These are phyloP conservation scores for Teunomyces lycoperdinae DNA, from an alignment of 805 yeast genomes.

Conservation along the genomic window DNA sequence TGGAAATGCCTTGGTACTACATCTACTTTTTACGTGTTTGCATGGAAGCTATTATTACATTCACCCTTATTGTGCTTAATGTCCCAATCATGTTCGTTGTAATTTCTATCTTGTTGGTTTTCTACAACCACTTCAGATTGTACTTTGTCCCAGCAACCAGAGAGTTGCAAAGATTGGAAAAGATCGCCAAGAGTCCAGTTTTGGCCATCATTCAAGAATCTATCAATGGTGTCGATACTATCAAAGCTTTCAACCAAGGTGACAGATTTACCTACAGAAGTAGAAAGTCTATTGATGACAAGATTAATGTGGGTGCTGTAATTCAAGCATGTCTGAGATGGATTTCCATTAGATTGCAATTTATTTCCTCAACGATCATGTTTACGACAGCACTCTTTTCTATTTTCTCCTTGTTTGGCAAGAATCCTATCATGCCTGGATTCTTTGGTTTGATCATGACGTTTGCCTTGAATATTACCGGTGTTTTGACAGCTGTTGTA, in stretches of 20 bases:
- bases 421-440: constrained; percentile 51
- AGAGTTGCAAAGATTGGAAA: constrained; percentile 72
- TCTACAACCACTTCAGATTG: constrained; percentile 68
- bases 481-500: constrained; percentile 53
- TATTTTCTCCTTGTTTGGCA: constrained; percentile 34
- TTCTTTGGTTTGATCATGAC: constrained; percentile 64
- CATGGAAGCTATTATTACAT: constrained; percentile 47
- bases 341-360: constrained; percentile 60
- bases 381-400: constrained; percentile 51
- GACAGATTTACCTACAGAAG: constrained; percentile 60
- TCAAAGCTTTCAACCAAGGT: constrained; percentile 71
- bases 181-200: constrained; percentile 70
- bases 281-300: constrained; percentile 48
- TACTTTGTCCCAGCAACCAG: constrained; percentile 70
- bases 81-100: constrained; percentile 55
- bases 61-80: constrained; percentile 49
- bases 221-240: constrained; percentile 71
- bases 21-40: constrained; percentile 44
- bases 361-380: constrained; percentile 56
- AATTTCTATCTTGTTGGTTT: constrained; percentile 44
- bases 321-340: constrained; percentile 58
- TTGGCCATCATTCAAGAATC: constrained; percentile 83
- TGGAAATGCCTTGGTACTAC: constrained; percentile 53
- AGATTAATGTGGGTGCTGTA: constrained; percentile 29
- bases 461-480: constrained; percentile 57